A percentile compares a stretch with the other conserved stretches of the same genome.
These are phyloP conservation scores for Kalmusia sp. DNA, from an alignment of 2,329 filamentous ascomycete species.

Conservation along the genomic window DNA sequence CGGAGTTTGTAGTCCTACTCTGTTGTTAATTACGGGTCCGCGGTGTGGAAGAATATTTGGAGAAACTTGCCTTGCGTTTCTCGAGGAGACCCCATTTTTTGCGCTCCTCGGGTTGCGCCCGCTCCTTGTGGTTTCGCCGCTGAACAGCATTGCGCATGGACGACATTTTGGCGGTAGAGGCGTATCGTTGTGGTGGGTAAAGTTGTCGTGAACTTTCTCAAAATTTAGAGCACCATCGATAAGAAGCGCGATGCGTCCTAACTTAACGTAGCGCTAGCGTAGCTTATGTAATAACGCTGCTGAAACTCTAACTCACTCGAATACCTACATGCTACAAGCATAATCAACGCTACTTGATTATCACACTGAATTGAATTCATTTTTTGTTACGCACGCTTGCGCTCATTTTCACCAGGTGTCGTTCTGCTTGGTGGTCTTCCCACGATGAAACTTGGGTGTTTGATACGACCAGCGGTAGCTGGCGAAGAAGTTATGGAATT, in stretches of 20 bases:
- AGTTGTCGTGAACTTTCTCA: neutral
- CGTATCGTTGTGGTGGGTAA: neutral
- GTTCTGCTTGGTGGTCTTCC: neutral
- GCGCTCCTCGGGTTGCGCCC: conserved; percentile 84
- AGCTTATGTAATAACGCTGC: neutral
- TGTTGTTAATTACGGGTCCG: neutral
- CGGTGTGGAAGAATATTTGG: neutral
- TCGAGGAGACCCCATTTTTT: conserved; percentile 89
- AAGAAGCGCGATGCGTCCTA: neutral
- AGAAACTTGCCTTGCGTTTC: conserved; percentile 74
- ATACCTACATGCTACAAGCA: neutral
- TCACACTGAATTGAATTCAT: neutral
- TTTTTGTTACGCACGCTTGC: too few species aligned
- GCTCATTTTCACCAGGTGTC: conserved; percentile 2
- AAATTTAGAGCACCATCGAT: conserved; percentile 3
- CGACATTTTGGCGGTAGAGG: conserved; percentile 30
- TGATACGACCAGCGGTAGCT: too few species aligned
- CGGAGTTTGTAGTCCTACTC: conserved; percentile 68
- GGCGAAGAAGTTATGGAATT: conserved; percentile 15
- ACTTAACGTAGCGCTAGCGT: neutral
- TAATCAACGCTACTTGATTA: too few species aligned
- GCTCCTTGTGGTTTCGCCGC: conserved; percentile 86
- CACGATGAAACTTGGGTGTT: too few species aligned
- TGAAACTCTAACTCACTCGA: neutral
- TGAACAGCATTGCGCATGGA: conserved; percentile 56